phyloP scores from a whole-genome alignment of 2,329 filamentous ascomycete genomes.

The Diaporthe sp. region DNA sequence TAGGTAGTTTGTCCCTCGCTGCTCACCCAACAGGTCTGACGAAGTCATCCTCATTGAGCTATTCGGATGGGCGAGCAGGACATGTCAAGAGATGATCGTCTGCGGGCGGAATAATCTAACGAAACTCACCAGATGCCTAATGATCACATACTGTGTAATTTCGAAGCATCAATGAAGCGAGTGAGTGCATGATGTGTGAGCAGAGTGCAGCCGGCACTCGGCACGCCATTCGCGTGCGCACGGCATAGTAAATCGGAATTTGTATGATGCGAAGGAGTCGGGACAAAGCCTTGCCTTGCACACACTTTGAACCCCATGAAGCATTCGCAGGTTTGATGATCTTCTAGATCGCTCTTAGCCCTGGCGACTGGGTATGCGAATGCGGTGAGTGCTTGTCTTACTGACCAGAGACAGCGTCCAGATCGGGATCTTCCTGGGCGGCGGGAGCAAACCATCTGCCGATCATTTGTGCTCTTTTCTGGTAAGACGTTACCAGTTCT shows the following conservation, averaged over 20 bases:
- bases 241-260: neutral
- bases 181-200: neutral
- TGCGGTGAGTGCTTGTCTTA: neutral
- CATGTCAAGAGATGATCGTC: neutral
- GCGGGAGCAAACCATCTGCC: conserved; percentile 5
- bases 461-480: conserved; percentile 14
- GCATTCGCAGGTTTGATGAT: conserved; percentile 12
- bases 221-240: neutral
- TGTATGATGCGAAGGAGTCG: neutral
- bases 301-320: neutral
- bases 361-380: neutral
- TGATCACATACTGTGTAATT: neutral
- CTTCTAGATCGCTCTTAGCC: conserved; percentile 16
- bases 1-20: conserved; percentile 7
- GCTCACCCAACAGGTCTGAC: neutral
- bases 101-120: neutral
- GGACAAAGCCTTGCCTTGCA: neutral
- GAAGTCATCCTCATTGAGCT: neutral
- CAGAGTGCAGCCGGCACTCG: neutral
- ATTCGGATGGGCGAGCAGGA: neutral
- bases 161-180: neutral
- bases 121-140: neutral
- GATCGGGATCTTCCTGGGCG: conserved; percentile 23
- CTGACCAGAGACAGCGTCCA: neutral
- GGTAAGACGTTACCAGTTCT: conserved; percentile 16